A percentile compares a stretch with the other conserved stretches of the same genome.
Evolutionary conservation across 2,329 filamentous ascomycete genomes (phyloP).

Genomic region (Cytospora leucostoma): DNA sequence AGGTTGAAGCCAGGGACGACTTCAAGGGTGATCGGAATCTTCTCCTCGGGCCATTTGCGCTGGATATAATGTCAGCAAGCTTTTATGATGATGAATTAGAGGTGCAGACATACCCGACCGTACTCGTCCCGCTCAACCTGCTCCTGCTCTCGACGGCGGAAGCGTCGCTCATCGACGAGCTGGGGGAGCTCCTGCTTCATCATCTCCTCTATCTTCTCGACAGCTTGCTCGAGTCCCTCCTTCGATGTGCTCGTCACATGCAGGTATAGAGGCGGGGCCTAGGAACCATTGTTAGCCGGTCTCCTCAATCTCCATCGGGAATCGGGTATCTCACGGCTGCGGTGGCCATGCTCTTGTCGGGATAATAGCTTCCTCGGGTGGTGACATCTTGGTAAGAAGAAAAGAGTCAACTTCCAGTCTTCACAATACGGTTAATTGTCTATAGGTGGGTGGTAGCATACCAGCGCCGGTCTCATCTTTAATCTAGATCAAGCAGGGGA

Average conservation of each 20-base stretch:
- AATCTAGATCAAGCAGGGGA: conserved; percentile 89
- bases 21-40: conserved; percentile 87
- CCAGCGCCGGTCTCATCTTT: conserved; percentile 99
- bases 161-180: conserved; percentile 89
- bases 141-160: conserved; percentile 61
- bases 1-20: conserved; percentile 94
- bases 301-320: not conserved
- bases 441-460: conserved; percentile 69
- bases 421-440: conserved; percentile 31
- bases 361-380: conserved; percentile 93
- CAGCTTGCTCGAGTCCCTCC: conserved; percentile 84
- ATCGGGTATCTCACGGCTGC: conserved; percentile 67
- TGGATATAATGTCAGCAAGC: conserved; percentile 31
- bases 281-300: conserved; percentile 24
- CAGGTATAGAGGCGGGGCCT: conserved; percentile 93
- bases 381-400: conserved; percentile 86
- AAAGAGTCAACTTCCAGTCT: conserved; percentile 62
- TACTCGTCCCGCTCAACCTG: conserved; percentile 32
- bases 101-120: conserved; percentile 26
- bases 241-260: conserved; percentile 94
- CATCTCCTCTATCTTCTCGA: conserved; percentile 86
- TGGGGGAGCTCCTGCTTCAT: conserved; percentile 97
- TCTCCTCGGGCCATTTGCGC: conserved; percentile 99
- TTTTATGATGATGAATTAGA: conserved; percentile 32
- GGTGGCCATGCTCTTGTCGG: conserved; percentile 96